Evolutionary conservation across 2,329 filamentous ascomycete species (phyloP).

Genomic region (Thielaviopsis populi): DNA sequence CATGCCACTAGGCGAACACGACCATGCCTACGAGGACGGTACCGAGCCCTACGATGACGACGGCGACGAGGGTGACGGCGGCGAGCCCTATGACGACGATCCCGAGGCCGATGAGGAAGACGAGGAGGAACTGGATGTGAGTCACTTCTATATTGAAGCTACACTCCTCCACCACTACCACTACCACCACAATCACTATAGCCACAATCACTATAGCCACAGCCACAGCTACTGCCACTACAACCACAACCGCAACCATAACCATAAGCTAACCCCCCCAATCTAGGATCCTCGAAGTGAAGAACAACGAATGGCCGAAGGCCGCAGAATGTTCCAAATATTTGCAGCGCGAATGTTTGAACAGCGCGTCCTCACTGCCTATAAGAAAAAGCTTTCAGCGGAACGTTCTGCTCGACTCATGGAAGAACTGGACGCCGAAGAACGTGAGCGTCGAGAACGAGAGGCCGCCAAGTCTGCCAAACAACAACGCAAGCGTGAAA

Average conservation of each 20-base stretch:
- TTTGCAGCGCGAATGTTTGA: constrained; percentile 99
- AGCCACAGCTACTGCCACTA: no score
- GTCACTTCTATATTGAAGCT: not conserved
- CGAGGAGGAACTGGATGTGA: constrained; percentile 16
- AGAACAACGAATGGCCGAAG: constrained; percentile 98
- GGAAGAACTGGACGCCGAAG: constrained; percentile 81
- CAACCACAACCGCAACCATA: no score
- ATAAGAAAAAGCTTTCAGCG: constrained; percentile 88
- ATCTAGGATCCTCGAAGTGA: constrained; percentile 84
- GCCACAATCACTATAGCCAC: not conserved
- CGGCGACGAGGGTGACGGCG: constrained; percentile 46
- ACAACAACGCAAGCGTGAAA: constrained; percentile 90
- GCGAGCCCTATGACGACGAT: constrained; percentile 40
- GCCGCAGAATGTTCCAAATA: constrained; percentile 96
- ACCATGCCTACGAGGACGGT: constrained; percentile 36
- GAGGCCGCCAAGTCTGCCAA: constrained; percentile 90
- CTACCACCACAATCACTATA: not conserved
- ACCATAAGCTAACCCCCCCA: no score
- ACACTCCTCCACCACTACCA: no score
- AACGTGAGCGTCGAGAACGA: constrained; percentile 56
- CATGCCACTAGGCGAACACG: constrained; percentile 51
- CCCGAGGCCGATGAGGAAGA: constrained; percentile 33
- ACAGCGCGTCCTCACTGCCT: constrained; percentile 89
- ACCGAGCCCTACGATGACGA: constrained; percentile 53
- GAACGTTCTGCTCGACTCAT: constrained; percentile 84